A percentile compares a stretch with the other conserved stretches of the same genome.
These are phyloP conservation scores for Pichia sp. DNA, from an alignment of 1,139 yeast species.

Conservation along the genomic window DNA sequence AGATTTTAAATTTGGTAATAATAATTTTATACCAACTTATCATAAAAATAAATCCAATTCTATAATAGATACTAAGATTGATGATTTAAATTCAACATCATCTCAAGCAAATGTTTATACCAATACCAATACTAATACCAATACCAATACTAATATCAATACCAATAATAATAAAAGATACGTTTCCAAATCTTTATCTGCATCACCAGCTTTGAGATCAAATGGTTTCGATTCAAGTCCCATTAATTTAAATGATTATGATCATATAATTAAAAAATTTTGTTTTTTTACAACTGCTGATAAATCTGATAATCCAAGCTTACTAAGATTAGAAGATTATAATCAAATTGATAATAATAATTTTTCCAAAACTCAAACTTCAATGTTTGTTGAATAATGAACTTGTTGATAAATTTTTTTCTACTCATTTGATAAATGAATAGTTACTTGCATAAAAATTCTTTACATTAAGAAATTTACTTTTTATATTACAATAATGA, in stretches of 20 bases:
- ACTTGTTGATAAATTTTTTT: not conserved
- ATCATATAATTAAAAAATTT: conserved; percentile 26
- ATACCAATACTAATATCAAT: not conserved
- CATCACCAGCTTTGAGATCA: conserved; percentile 9
- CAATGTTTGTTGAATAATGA: conserved; percentile 3
- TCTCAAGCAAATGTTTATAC: no score
- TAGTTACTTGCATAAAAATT: no score
- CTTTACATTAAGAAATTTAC: no score
- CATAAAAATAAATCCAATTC: conserved; percentile 6
- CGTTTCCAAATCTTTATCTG: conserved; percentile 9
- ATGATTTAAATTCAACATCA: no score
- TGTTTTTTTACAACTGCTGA: conserved; percentile 22
- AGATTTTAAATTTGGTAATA: not conserved
- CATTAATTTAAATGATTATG: conserved; percentile 21
- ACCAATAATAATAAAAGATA: not conserved
- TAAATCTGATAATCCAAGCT: not conserved
- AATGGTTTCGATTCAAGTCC: conserved; percentile 7
- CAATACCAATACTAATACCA: not conserved
- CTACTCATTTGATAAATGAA: no score
- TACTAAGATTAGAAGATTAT: not conserved
- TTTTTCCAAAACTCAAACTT: not conserved
- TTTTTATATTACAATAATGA: no score
- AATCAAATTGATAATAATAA: not conserved
- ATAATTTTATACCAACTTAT: not conserved
- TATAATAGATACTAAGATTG: not conserved